Conservation (phyloP, 495 filamentous ascomycete species). For the Tetracladium setigerum region DNA sequence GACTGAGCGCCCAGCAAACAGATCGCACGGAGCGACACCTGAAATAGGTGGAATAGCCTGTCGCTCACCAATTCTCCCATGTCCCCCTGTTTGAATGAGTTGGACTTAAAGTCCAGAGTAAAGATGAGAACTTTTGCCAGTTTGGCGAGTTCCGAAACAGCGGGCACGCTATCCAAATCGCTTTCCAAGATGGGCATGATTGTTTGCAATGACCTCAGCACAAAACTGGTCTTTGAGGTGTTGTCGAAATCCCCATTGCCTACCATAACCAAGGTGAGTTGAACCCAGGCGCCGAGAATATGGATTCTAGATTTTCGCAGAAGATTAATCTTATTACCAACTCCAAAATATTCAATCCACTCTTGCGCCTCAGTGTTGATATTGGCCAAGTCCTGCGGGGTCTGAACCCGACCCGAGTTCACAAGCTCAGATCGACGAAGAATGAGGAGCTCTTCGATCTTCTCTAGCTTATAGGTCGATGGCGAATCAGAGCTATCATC, state of each 20-base stretch:
- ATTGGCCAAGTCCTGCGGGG: constrained; percentile 47
- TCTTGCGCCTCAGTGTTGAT: constrained; percentile 49
- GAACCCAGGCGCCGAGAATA: constrained; percentile 71
- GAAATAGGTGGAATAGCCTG: constrained; percentile 85
- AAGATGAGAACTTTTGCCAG: constrained; percentile 70
- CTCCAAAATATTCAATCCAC: constrained; percentile 47
- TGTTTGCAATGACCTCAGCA: constrained; percentile 76
- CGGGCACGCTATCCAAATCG: constrained; percentile 51
- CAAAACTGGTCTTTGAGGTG: constrained; percentile 59
- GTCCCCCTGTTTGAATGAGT: constrained; percentile 38
- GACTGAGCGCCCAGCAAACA: constrained; percentile 60
- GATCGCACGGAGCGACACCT: constrained; percentile 68
- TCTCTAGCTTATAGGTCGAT: constrained; percentile 48
- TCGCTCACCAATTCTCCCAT: constrained; percentile 73
- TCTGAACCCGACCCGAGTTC: constrained; percentile 39
- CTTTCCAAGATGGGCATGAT: constrained; percentile 79
- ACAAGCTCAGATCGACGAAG: constrained; percentile 47
- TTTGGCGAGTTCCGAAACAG: constrained; percentile 66
- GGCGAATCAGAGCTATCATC: constrained; percentile 40
- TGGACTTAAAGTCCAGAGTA: constrained; percentile 53
- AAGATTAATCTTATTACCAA: constrained; percentile 55
- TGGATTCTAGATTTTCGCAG: constrained; percentile 51
- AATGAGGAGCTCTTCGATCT: constrained; percentile 55
- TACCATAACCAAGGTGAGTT: constrained; percentile 70
- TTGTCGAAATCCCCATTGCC: constrained; percentile 67